Evolutionary conservation across 495 filamentous ascomycete genomes (phyloP).

Genomic region (Annulohypoxylon moriforme): DNA sequence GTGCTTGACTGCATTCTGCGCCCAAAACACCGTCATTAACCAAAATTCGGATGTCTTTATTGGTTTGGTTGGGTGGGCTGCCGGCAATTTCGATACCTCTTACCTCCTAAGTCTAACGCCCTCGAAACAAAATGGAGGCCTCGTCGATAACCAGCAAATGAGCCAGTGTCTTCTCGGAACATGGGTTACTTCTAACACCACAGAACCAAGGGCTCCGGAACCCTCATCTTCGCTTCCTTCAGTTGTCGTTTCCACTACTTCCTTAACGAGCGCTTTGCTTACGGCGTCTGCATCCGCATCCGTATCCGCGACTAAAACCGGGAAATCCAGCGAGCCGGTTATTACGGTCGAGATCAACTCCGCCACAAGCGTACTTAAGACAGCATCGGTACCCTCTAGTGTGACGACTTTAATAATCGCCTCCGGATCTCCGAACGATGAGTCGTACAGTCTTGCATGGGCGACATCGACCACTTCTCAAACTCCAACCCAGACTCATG

Average conservation of each 20-base stretch:
- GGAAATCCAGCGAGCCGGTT: conserved; percentile 9
- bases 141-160: conserved; percentile 56
- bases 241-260: neutral
- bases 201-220: neutral
- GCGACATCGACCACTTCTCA: conserved; percentile 22
- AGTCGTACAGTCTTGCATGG: conserved; percentile 23
- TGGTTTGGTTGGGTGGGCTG: conserved; percentile 62
- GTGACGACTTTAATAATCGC: conserved; percentile 37
- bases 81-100: conserved; percentile 58
- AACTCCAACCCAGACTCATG: neutral
- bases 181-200: conserved; percentile 42
- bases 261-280: neutral
- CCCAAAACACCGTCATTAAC: conserved; percentile 60
- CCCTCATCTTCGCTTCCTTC: conserved; percentile 13
- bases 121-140: conserved; percentile 49
- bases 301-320: neutral
- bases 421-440: conserved; percentile 26
- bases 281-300: neutral
- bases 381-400: conserved; percentile 18
- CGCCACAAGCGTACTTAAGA: conserved; percentile 29
- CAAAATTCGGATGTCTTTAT: conserved; percentile 63
- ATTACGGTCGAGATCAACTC: conserved; percentile 33
- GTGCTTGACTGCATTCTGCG: conserved; percentile 59
- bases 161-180: conserved; percentile 52
- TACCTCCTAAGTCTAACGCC: conserved; percentile 62